These are phyloP conservation scores for Neurospora sp. DNA, from an alignment of 495 filamentous ascomycete species.

Conservation along the genomic window DNA sequence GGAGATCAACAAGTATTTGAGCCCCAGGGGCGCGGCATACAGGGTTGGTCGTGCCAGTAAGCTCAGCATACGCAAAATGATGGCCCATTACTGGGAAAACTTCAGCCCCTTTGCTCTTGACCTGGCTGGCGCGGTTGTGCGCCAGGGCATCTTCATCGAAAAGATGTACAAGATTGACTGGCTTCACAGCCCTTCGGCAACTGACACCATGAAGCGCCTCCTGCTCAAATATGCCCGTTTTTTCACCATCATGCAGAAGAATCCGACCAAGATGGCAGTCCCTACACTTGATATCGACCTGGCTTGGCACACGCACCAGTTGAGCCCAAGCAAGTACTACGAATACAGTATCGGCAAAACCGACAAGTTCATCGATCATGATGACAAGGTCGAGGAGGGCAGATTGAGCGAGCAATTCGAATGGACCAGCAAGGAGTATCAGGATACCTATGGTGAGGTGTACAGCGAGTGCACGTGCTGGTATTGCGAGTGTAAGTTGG, in stretches of 20 bases:
- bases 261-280: constrained; percentile 49
- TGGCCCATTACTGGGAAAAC: constrained; percentile 75
- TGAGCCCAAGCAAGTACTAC: constrained; percentile 56
- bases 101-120: constrained; percentile 60
- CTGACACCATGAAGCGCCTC: constrained; percentile 55
- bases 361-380: constrained; percentile 63
- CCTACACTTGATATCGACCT: constrained; percentile 86
- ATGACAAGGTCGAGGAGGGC: constrained; percentile 69
- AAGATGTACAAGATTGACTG: constrained; percentile 78
- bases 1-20: constrained; percentile 14
- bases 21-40: constrained; percentile 5
- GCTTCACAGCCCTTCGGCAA: constrained; percentile 57
- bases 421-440: constrained; percentile 65
- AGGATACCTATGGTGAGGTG: constrained; percentile 49
- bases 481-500: constrained; percentile 60
- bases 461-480: constrained; percentile 85
- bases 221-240: constrained; percentile 63
- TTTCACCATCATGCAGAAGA: constrained; percentile 49
- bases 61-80: constrained; percentile 59
- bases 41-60: constrained; percentile 19
- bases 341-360: constrained; percentile 33
- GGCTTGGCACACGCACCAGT: constrained; percentile 67
- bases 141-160: constrained; percentile 68
- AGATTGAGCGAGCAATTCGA: constrained; percentile 54
- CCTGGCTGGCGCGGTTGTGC: constrained; percentile 67